These are phyloP conservation scores for Vigna angularis DNA, from an alignment of 306 rosid genomes.

Conservation along the genomic window DNA sequence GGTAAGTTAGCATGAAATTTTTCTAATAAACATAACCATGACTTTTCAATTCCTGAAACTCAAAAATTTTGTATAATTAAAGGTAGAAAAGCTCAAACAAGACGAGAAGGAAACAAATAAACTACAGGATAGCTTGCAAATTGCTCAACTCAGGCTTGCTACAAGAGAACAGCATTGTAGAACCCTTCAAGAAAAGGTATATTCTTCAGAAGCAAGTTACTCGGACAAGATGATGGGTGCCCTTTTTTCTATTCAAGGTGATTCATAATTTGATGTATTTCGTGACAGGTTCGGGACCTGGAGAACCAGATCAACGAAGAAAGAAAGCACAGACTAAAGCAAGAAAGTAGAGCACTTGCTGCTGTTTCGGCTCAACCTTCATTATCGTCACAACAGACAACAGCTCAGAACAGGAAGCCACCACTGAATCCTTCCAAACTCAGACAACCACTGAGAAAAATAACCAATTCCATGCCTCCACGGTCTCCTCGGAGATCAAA, in stretches of 20 bases:
- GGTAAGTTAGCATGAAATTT: conserved; percentile 54
- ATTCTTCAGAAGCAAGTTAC: conserved; percentile 14
- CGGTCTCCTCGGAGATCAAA: conserved; percentile 61
- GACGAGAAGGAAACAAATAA: conserved; percentile 93
- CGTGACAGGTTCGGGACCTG: conserved; percentile 82
- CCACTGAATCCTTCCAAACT: conserved; percentile 76
- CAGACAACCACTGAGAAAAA: conserved; percentile 77
- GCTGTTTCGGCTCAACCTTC: conserved; percentile 65
- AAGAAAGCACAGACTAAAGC: conserved; percentile 81
- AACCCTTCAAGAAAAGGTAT: conserved; percentile 90
- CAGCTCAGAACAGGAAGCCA: conserved; percentile 68
- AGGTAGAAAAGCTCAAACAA: conserved; percentile 87
- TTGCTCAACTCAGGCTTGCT: conserved; percentile 76
- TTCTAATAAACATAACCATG: conserved; percentile 11
- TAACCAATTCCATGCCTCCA: conserved; percentile 67
- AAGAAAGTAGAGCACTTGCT: conserved; percentile 75
- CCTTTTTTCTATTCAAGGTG: background rate
- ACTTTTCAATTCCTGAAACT: conserved; percentile 24
- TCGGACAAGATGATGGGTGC: background rate
- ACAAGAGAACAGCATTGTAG: conserved; percentile 80
- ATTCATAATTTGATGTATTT: background rate
- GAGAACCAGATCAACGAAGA: conserved; percentile 91
- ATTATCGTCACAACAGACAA: conserved; percentile 49
- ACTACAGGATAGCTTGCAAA: conserved; percentile 76
- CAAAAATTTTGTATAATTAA: conserved; percentile 36